Evolutionary conservation across 805 yeast genomes (phyloP).

Genomic region (Candida fluviatilis): DNA sequence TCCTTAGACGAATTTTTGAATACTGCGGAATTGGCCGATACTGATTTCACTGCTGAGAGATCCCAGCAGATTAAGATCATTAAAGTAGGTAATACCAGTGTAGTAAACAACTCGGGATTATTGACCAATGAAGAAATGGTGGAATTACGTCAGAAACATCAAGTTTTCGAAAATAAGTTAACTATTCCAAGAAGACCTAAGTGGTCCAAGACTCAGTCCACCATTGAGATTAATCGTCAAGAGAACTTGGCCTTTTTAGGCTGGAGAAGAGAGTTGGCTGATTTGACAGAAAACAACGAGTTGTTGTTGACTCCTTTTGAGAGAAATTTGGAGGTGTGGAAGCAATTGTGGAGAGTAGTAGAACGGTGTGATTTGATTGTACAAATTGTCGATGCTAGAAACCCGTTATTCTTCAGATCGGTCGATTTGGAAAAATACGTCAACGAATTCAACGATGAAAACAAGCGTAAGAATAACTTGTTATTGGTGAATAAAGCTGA

Average conservation of each 20-base stretch:
- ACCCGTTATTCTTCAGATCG: conserved; percentile 86
- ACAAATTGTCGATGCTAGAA: conserved; percentile 96
- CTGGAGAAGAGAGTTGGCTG: conserved; percentile 91
- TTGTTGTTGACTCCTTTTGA: conserved; percentile 92
- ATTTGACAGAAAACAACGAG: conserved; percentile 79
- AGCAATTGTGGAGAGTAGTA: conserved; percentile 96
- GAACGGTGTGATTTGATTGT: conserved; percentile 93
- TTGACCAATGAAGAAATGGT: conserved; percentile 65
- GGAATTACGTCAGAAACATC: conserved; percentile 56
- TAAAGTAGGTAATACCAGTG: conserved; percentile 55
- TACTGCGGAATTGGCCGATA: conserved; percentile 94
- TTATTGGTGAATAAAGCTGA: conserved; percentile 93
- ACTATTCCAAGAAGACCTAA: conserved; percentile 91
- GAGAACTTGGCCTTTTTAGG: conserved; percentile 89
- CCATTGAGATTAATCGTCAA: conserved; percentile 72
- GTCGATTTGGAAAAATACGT: conserved; percentile 84
- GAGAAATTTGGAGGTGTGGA: conserved; percentile 96
- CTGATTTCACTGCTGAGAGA: conserved; percentile 92
- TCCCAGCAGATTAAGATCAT: conserved; percentile 79
- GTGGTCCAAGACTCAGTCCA: conserved; percentile 74
- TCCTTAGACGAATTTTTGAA: conserved; percentile 90
- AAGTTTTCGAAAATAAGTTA: conserved; percentile 62
- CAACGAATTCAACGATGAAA: conserved; percentile 53
- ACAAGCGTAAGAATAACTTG: conserved; percentile 62
- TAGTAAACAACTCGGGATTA: conserved; percentile 40